Base-by-base conservation (phyloP, 495 filamentous ascomycete species). In the Penicillium maclennaniae region DNA sequence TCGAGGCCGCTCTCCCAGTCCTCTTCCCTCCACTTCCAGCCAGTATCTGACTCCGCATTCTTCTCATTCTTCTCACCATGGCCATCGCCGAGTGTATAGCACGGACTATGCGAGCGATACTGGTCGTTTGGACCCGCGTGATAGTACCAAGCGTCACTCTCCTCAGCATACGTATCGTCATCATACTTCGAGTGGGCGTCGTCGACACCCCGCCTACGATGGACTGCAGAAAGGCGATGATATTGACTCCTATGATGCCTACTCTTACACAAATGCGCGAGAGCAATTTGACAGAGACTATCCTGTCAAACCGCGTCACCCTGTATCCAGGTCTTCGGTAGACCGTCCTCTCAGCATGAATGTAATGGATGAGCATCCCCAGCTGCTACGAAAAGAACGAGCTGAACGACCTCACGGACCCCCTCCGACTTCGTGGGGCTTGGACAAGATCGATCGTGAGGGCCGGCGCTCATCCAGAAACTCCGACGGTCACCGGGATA, bases 261-360 rank as follows among this genome's bases (percentile, higher is more conserved):
- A 84, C 60, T 86, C 87, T 43, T 90, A 89, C 55, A 89, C 86
- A 5, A 85, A 81, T 23, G 81, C 84, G 8, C 76, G 81, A 55
- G 86, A 89, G 53, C 72, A 87, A 45, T 85, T 83, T 31, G 77
- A 87, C 38, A 83, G 83, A 42, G 87, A 90, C 53, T 74, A 82
- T 69, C 64, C 74, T 68, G 67, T 70, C 51, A 67, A 76, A 50
- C 66, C 68, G 45, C 70, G 73, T 45, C 72, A 68, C 37, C 75
- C 79, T 28, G 62, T 73, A 15, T 76, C 79, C 14, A 82, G 79
- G 54, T 61, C 76, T 36, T 70, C 72, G 5, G 56, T 73, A 7
- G 81, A 84, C 43, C 79, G 85, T 56, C 85, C 86, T 14, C 69
- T 81, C 21, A 88, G 83, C 50, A 79, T 89, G 66, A 80, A 81